Base-by-base conservation (phyloP, 192 early-diverging fungal species). In the Backusella mclennaniae region DNA sequence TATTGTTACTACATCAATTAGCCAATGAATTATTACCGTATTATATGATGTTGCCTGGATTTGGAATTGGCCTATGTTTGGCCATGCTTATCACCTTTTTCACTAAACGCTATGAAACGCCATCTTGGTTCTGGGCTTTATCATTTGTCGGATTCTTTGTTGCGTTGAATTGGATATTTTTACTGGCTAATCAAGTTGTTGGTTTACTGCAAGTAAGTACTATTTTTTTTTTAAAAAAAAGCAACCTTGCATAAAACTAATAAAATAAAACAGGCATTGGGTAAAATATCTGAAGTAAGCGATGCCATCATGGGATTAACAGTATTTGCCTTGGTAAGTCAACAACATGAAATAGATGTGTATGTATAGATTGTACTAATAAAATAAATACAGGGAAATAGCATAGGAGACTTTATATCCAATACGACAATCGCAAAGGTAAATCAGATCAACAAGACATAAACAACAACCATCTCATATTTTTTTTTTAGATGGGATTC, bases 161-260 rank as follows among this genome's bases (percentile, higher is more conserved):
- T 21, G 90, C 90, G 0, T 88, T 97, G 38, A 83, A 87, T 1
- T 97, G 96, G 96, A 91, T 97, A 17, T 94, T 92, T 81, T 77
- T 95, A n/a, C 84, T 96, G 49, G 95, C 96, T 0, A 93, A 93
- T 79, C 95, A 97, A 77, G 89, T 97, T 31, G 95, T 98, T 4
- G 91, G 92, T 3, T 81, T 97, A 6, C 83, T 97, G n/a, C 92
- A 87, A 75, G 84, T 86, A 78, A 52, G 35, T 53, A 33, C 29
- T 0, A n/a, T 68, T 7, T 35, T 68, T 15, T 35, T 26, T 26
- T 26, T 26, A 33, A 3, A 33, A 2, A 33, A 12, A 12, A 35
- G 0, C 8, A 11, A 36, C 4, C 33, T 35, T n/a, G 11, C 8
- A 56, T 56, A 21, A 56, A 12, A 63, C 56, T 26, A 29, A 63